Evolutionary conservation across 208 protist species (phyloP), one percentile per base, ranked within the genome.

Genomic region (Leishmania martiniquensis): DNA sequence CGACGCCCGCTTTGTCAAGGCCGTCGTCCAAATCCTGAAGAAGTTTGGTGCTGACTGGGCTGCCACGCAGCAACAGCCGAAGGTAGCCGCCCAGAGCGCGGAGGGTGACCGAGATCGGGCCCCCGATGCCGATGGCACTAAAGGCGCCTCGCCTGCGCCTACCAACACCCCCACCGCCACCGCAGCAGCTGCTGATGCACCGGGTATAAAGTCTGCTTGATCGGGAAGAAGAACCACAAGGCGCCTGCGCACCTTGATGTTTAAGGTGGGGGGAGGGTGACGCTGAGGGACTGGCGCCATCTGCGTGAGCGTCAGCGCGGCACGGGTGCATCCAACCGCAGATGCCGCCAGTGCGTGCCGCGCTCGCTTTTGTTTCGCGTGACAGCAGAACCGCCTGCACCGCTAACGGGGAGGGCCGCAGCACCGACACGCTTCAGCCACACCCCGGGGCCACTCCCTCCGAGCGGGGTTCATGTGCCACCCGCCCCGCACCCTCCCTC

Each of bases 1-100:
- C 39, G 77, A 87, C 22, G 34, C 78, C 2, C 69, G 57, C 25
- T 52, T 84, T 22, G 67, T 89, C 68, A 87, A 85, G 45, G 49
- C 73, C 5, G 60, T 87, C 37, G 75, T 85, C 37, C 42, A 60
- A 12, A 72, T 83, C 37, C 7, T 80, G 7, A 88, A 85, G 75
- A 39, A 63, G 69, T 72, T 72, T 47, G 25, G 2, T 39, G 73
- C 59, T 4, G 74, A 83, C 32, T 77, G 73, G 73, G 22, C 25
- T 2, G 4, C 51, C n/a, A 80, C 72, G 39, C 70, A 63, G n/a
- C 34, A 37, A 6, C 39, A 0, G 6, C 32, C 49, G 51, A 22
- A 66, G 52, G 44, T 77, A 62, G 25, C 4, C 2, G 49, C 63
- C 39, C 15, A 63, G 65, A 12, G 42, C 5, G 45, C 4, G 45